Percentiles rank a stretch among this genome's conserved stretches.
These are phyloP conservation scores for Galerina sulciceps DNA, from an alignment of 768 basidiomycete species.

Conservation along the genomic window DNA sequence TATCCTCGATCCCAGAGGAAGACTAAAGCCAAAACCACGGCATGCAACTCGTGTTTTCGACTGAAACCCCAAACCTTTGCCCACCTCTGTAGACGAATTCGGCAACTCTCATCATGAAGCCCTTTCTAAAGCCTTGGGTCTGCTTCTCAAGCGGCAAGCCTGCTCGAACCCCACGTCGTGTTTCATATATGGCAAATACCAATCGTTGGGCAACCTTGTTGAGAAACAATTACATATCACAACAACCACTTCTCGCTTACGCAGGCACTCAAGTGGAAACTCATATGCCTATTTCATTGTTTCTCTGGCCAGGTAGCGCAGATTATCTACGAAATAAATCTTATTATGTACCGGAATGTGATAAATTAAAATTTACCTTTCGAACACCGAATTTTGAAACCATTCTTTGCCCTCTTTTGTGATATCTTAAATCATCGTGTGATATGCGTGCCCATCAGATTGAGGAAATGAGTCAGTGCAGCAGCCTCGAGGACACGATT, in stretches of 20 bases:
- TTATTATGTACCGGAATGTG: conserved; percentile 2
- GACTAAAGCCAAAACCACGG: conserved; percentile 20
- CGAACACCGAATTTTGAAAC: conserved; percentile 4
- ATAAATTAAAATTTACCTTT: conserved; percentile 1
- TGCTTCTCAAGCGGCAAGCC: no score
- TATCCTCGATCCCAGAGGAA: conserved; percentile 33
- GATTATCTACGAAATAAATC: conserved; percentile 8
- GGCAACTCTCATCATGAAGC: conserved; percentile 17
- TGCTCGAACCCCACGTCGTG: no score
- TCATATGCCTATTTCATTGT: conserved; percentile 8
- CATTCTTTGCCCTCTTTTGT: neutral
- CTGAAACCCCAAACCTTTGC: conserved; percentile 19
- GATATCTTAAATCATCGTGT: conserved; percentile 18
- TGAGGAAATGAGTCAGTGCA: conserved; percentile 2
- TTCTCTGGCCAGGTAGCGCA: conserved; percentile 11
- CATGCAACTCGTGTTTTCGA: conserved; percentile 7
- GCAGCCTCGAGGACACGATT: conserved; percentile 21
- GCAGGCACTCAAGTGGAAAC: neutral
- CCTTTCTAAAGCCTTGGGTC: conserved; percentile 1
- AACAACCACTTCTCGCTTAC: neutral
- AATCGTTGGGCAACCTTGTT: neutral
- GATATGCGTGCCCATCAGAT: conserved; percentile 12
- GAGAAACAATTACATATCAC: conserved; percentile 2
- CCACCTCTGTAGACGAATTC: conserved; percentile 13
- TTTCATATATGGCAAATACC: neutral